phyloP scores from a whole-genome alignment of 2,329 filamentous ascomycete species.

The Alternaria burnsii region DNA sequence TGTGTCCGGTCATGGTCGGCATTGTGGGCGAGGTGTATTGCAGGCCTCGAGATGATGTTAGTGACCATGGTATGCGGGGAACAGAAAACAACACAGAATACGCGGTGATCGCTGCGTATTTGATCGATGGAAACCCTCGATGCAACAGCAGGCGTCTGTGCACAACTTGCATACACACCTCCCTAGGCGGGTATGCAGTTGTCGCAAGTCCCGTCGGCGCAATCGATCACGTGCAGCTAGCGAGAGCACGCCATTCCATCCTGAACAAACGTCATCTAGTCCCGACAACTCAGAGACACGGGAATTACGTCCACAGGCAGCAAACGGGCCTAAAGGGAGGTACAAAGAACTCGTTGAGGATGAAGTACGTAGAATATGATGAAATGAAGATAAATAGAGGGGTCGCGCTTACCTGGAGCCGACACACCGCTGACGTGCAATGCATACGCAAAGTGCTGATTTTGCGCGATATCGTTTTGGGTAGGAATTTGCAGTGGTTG shows the following conservation, averaged over 20 bases:
- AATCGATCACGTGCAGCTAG: slow-evolving; percentile 29
- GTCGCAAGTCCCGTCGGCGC: slow-evolving; percentile 17
- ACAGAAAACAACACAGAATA: slow-evolving; percentile 3
- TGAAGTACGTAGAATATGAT: slow-evolving; percentile 9
- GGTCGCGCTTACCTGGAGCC: slow-evolving; percentile 33
- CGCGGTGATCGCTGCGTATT: slow-evolving; percentile 7
- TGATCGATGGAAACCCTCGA: slow-evolving; percentile 6
- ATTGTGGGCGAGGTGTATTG: slow-evolving; percentile 40
- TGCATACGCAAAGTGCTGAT: slow-evolving; percentile 29
- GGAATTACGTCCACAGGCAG: slow-evolving; percentile 21
- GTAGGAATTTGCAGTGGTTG: slow-evolving; percentile 23
- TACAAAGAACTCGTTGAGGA: slow-evolving; percentile 8
- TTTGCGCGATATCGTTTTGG: slow-evolving; percentile 28
- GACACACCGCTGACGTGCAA: slow-evolving; percentile 32
- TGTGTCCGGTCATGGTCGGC: slow-evolving; percentile 39
- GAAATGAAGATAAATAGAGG: slow-evolving; percentile 8
- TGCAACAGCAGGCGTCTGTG: slow-evolving; percentile 10
- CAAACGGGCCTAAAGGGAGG: slow-evolving; percentile 13
- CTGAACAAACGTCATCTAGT: slow-evolving; percentile 35
- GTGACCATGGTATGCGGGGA: slow-evolving; percentile 22
- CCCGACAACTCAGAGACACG: slow-evolving; percentile 21
- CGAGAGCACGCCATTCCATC: slow-evolving; percentile 29
- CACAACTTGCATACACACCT: slow-evolving; percentile 28
- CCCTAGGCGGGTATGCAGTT: slow-evolving; percentile 24
- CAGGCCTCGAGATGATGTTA: slow-evolving; percentile 40